These are phyloP conservation scores for Chalaropsis thielavioides DNA, from an alignment of 2,329 filamentous ascomycete species.

Conservation along the genomic window DNA sequence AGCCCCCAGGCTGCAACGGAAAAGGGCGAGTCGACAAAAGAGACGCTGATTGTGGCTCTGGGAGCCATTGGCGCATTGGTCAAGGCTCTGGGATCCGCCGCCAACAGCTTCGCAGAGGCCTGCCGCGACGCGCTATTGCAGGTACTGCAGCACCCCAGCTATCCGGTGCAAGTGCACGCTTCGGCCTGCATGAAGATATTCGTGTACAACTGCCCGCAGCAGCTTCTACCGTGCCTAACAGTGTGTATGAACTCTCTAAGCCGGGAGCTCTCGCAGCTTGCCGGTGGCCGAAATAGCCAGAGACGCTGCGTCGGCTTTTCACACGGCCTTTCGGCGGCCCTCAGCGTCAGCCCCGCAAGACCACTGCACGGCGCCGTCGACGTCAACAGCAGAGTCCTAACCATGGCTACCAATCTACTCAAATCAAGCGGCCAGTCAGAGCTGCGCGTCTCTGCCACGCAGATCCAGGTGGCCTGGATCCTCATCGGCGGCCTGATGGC, in stretches of 20 bases:
- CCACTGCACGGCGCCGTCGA: constrained; percentile 91
- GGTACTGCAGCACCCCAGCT: constrained; percentile 85
- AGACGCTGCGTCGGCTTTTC: constrained; percentile 80
- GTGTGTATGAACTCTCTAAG: constrained; percentile 94
- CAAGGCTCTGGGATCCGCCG: constrained; percentile 64
- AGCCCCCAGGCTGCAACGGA: constrained; percentile 85
- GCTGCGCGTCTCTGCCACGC: constrained; percentile 76
- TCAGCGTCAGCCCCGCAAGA: constrained; percentile 77
- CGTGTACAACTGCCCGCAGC: constrained; percentile 79
- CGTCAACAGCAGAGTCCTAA: constrained; percentile 80
- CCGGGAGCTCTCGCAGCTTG: constrained; percentile 67
- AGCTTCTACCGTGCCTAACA: constrained; percentile 78
- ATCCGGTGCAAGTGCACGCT: constrained; percentile 84
- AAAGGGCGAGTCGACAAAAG: constrained; percentile 74
- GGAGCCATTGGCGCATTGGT: constrained; percentile 70
- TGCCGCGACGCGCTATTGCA: constrained; percentile 81
- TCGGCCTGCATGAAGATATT: constrained; percentile 77
- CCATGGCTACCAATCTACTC: constrained; percentile 78
- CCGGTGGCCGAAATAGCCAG: constrained; percentile 53
- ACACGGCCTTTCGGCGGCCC: constrained; percentile 75
- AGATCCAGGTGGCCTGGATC: constrained; percentile 96
- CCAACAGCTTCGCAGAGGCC: constrained; percentile 61
- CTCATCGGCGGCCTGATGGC: constrained; percentile 94
- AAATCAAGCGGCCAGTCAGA: constrained; percentile 89
- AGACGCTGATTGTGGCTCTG: constrained; percentile 64